phyloP scores from a whole-genome alignment of 2,329 filamentous ascomycete species.

The Plenodomus tracheiphilus region DNA sequence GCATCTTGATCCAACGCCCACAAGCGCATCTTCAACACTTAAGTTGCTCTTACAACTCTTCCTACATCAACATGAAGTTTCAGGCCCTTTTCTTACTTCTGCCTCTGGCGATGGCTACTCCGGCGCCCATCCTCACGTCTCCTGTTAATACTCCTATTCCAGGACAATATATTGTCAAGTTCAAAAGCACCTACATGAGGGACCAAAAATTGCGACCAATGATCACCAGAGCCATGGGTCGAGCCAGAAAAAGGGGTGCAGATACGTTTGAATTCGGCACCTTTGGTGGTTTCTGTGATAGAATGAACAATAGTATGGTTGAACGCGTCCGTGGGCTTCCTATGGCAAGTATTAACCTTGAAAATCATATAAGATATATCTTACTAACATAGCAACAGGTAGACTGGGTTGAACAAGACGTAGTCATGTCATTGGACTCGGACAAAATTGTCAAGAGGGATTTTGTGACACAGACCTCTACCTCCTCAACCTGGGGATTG shows the following conservation, averaged over 20 bases:
- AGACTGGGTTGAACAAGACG: conserved; percentile 47
- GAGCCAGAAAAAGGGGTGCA: conserved; percentile 30
- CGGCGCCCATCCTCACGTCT: no score
- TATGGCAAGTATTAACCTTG: no score
- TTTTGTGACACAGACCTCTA: conserved; percentile 38
- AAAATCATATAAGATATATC: no score
- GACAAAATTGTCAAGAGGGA: conserved; percentile 34
- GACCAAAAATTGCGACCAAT: conserved; percentile 31
- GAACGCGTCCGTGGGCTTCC: conserved; percentile 32
- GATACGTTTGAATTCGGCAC: conserved; percentile 44
- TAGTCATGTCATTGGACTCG: conserved; percentile 36
- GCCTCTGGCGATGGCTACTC: conserved; percentile 43
- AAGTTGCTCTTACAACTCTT: conserved; percentile 19
- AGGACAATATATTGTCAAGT: conserved; percentile 52
- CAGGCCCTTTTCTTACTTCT: conserved; percentile 43
- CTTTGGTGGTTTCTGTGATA: conserved; percentile 46
- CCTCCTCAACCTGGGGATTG: conserved; percentile 35
- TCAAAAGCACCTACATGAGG: conserved; percentile 37
- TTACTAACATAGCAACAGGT: no score
- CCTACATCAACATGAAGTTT: conserved; percentile 44
- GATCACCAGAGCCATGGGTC: conserved; percentile 32
- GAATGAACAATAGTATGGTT: conserved; percentile 37
- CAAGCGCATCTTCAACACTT: conserved; percentile 8
- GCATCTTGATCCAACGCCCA: background rate
- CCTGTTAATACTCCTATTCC: conserved; percentile 45